Base-by-base conservation (phyloP, 2,329 filamentous ascomycete species). In the Ceratocystis colombiana region DNA sequence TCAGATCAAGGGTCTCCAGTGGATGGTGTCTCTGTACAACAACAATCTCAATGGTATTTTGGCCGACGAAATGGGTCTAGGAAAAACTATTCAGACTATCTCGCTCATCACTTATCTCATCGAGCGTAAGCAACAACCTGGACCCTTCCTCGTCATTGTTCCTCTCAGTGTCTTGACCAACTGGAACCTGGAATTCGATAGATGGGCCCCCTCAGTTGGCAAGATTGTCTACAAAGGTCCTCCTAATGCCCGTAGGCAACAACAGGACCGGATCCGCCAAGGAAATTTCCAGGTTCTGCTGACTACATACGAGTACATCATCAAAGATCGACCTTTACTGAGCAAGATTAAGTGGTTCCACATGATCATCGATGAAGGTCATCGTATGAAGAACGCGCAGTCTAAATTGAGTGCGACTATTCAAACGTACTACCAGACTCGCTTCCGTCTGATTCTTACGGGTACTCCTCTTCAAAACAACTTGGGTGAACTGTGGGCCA, bases 321-420 rank as follows among this genome's bases (percentile, higher is more conserved):
- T 99, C 83, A 99, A 97, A 79, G 94, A 99, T 73, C 86, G 94
- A 45, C 93, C 93, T 0, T 82, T 99, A 71, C 79, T 99, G 12
- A 95, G 90, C 80, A 97, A 97, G 81, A 93, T 99, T 78, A 97
- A 97, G 78, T 99, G 94, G 94, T 88, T 96, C 72, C 94, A 99
- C 78, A 97, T 99, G 94, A 97, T 99, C 72, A 94, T 99, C 70
- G 94, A 99, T 72, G 94, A 99, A 80, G 94, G 94, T 78, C 94
- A 99, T 76, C 91, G 94, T 75, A 99, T 99, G 94, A 99, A 99
- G 84, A 99, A 99, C 77, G 83, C 90, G 37, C 88, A 94, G 71
- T 99, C 94, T 8, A 99, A 99, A 78, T 82, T 99, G 71, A 96
- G 90, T 76, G 90, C 87, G 70, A 97, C 94, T 3, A 90, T 99